Evolutionary conservation across 2,329 filamentous ascomycete species (phyloP).

Genomic region (Lasiodiplodia sp.): DNA sequence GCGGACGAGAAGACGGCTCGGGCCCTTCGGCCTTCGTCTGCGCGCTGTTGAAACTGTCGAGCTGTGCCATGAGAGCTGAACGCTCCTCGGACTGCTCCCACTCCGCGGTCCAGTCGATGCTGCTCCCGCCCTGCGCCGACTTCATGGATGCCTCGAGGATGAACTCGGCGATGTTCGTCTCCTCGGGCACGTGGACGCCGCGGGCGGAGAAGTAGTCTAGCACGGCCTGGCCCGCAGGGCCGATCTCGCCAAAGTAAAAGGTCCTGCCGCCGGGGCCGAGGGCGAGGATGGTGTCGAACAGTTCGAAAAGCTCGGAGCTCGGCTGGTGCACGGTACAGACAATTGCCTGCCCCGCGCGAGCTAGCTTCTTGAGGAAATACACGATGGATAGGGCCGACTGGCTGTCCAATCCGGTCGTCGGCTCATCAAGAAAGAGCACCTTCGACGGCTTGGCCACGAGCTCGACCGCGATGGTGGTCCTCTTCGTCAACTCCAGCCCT

Average conservation of each 20-base stretch:
- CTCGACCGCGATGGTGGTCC: conserved; percentile 66
- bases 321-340: conserved; percentile 89
- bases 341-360: conserved; percentile 78
- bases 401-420: conserved; percentile 73
- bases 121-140: neutral
- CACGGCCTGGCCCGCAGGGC: conserved; percentile 70
- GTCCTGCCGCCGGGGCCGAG: conserved; percentile 76
- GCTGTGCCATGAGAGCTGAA: neutral
- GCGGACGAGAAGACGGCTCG: no score
- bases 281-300: conserved; percentile 80
- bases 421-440: conserved; percentile 77
- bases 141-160: conserved; percentile 51
- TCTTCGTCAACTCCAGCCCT: conserved; percentile 53
- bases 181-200: conserved; percentile 62
- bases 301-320: conserved; percentile 80
- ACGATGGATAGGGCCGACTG: conserved; percentile 75
- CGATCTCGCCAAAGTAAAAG: conserved; percentile 85
- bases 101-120: neutral
- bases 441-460: conserved; percentile 68
- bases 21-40: no score
- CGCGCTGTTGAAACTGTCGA: neutral
- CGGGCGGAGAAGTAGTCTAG: conserved; percentile 57
- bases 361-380: conserved; percentile 74
- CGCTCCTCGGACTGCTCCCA: neutral
- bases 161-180: conserved; percentile 68